phyloP scores from a whole-genome alignment of 2,329 filamentous ascomycete genomes.

The Chrysosphaeria jannelii region DNA sequence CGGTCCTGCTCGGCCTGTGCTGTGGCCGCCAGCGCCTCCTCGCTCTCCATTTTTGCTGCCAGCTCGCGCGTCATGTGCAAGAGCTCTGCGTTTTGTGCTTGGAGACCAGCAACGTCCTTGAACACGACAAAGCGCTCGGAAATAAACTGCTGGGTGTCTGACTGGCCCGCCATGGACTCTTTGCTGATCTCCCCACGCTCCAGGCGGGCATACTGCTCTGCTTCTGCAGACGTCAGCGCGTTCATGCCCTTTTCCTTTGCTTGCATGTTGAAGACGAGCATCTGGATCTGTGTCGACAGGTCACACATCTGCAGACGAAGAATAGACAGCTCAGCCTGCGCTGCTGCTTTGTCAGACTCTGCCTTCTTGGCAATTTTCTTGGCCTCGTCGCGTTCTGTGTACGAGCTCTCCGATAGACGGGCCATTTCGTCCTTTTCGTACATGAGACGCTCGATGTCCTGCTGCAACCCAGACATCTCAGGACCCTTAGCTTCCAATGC shows the following conservation, averaged over 20 bases:
- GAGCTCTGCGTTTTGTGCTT: constrained; percentile 65
- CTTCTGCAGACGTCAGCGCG: constrained; percentile 39
- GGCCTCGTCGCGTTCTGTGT: constrained; percentile 49
- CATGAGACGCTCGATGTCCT: constrained; percentile 53
- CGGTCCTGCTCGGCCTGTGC: constrained; percentile 32
- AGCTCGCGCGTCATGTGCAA: constrained; percentile 59
- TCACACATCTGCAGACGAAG: constrained; percentile 69
- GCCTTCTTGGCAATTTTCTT: constrained; percentile 53
- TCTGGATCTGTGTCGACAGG: constrained; percentile 66
- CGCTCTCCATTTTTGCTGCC: constrained; percentile 69
- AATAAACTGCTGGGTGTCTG: constrained; percentile 67
- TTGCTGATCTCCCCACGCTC: constrained; percentile 47
- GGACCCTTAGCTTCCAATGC: constrained; percentile 66
- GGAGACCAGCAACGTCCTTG: constrained; percentile 56
- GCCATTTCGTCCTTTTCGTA: constrained; percentile 65
- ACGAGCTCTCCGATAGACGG: constrained; percentile 51
- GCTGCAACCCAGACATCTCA: constrained; percentile 59
- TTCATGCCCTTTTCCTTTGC: constrained; percentile 52
- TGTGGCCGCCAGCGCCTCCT: constrained; percentile 44
- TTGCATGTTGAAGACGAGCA: constrained; percentile 65
- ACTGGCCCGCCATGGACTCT: constrained; percentile 40
- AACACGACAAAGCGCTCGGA: constrained; percentile 73
- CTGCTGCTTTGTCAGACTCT: constrained; percentile 35
- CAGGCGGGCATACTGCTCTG: constrained; percentile 44
- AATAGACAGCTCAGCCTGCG: constrained; percentile 42